Evolutionary conservation across 2,329 filamentous ascomycete species (phyloP).

Genomic region (Paecilomyces formosus): DNA sequence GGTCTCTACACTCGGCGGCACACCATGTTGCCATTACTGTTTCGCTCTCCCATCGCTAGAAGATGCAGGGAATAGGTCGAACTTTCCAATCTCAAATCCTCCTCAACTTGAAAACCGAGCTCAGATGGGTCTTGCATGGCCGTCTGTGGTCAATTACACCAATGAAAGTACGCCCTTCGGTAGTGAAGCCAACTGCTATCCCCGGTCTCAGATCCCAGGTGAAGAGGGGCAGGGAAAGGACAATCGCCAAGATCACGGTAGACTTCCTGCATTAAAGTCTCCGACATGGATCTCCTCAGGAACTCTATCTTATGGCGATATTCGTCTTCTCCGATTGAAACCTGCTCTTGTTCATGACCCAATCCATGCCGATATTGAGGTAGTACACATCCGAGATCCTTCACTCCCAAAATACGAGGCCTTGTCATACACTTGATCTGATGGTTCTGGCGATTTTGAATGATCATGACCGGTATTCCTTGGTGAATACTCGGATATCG

Average conservation of each 20-base stretch:
- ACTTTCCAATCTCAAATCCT: no score
- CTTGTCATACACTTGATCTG: background rate
- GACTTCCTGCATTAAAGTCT: no score
- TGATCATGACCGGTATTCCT: background rate
- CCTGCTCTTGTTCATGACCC: background rate
- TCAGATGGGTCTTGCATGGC: background rate
- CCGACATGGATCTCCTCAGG: background rate
- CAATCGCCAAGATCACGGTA: no score
- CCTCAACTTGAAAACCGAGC: background rate
- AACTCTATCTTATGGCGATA: background rate
- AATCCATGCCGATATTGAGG: background rate
- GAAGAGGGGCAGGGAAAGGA: background rate
- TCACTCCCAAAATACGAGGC: background rate
- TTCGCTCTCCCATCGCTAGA: background rate
- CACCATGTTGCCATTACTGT: slow-evolving; percentile 1
- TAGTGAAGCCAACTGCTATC: background rate
- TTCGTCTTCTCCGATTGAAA: background rate
- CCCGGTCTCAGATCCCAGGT: background rate
- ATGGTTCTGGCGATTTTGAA: background rate
- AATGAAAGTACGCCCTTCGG: background rate
- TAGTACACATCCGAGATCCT: background rate
- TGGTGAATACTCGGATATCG: background rate
- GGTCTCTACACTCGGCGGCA: background rate
- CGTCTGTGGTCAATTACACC: background rate
- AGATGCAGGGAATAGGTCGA: background rate